phyloP scores from a whole-genome alignment of 805 yeast species.

The Schizosaccharomyces pombe region DNA sequence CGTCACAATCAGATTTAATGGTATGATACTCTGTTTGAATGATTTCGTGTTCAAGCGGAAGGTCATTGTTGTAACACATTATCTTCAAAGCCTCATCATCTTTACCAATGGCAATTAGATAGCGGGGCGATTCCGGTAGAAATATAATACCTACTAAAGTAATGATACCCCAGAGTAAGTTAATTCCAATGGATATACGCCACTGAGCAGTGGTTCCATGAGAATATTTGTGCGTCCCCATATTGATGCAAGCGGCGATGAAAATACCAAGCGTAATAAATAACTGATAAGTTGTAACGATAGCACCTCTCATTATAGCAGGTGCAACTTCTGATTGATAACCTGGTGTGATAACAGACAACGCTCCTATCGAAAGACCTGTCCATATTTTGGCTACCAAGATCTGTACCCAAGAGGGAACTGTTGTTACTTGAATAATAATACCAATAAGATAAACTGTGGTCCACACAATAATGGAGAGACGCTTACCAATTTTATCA shows the following conservation, averaged over 20 bases:
- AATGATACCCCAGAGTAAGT: slow-evolving; percentile 41
- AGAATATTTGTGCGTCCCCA: slow-evolving; percentile 29
- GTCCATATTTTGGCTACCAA: slow-evolving; percentile 20
- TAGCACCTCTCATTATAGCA: slow-evolving; percentile 51
- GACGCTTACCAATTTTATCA: neutral
- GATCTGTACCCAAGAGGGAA: slow-evolving; percentile 18
- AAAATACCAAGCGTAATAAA: slow-evolving; percentile 49
- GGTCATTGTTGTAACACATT: slow-evolving; percentile 23
- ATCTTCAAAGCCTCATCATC: slow-evolving; percentile 34
- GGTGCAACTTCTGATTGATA: slow-evolving; percentile 65
- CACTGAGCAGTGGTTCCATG: slow-evolving; percentile 27
- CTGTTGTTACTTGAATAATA: slow-evolving; percentile 5
- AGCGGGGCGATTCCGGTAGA: slow-evolving; percentile 61
- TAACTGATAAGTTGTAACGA: slow-evolving; percentile 54
- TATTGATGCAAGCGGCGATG: slow-evolving; percentile 43
- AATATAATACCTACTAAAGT: slow-evolving; percentile 36
- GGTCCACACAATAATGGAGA: slow-evolving; percentile 5
- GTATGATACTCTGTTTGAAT: slow-evolving; percentile 17
- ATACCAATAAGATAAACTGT: slow-evolving; percentile 5
- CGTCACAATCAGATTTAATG: slow-evolving; percentile 24
- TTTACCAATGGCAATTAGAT: slow-evolving; percentile 31
- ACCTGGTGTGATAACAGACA: slow-evolving; percentile 53
- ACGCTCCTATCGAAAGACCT: slow-evolving; percentile 57
- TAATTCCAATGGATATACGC: slow-evolving; percentile 46
- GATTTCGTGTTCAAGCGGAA: slow-evolving; percentile 12